Conservation (phyloP, 148 eudicot genomes). For the Camellia granthamiana region DNA sequence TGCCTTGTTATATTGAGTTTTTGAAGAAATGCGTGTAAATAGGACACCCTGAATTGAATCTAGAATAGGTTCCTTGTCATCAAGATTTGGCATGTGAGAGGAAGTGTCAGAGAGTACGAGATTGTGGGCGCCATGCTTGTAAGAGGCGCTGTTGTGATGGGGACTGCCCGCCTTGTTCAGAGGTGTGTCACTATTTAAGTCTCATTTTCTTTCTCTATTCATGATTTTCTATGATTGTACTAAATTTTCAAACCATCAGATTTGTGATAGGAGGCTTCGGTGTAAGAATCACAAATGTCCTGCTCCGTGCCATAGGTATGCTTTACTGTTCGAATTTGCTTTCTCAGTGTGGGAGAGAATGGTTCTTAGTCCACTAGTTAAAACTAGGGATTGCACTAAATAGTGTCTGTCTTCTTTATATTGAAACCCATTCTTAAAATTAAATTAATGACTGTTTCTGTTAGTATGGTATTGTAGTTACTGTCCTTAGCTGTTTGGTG, state of each 20-base stretch:
- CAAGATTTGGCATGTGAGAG: slow-evolving; percentile 95
- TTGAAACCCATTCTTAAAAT: neutral
- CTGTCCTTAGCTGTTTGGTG: neutral
- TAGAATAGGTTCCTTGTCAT: slow-evolving; percentile 93
- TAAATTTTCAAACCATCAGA: slow-evolving; percentile 37
- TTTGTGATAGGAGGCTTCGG: slow-evolving; percentile 91
- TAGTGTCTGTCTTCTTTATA: neutral
- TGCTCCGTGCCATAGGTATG: slow-evolving; percentile 94
- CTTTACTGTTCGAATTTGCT: neutral
- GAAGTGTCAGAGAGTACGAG: slow-evolving; percentile 75
- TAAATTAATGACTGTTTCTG: neutral
- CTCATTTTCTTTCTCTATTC: neutral
- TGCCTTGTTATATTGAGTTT: neutral
- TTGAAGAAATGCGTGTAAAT: slow-evolving; percentile 6
- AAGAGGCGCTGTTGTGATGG: slow-evolving; percentile 97
- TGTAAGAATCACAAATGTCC: slow-evolving; percentile 97
- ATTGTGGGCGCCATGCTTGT: slow-evolving; percentile 99
- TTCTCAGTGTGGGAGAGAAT: neutral
- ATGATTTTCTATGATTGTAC: slow-evolving; percentile 4
- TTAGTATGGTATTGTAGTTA: neutral
- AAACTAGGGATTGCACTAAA: neutral
- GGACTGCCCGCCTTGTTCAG: slow-evolving; percentile 91
- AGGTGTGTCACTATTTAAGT: slow-evolving; percentile 39
- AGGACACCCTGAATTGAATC: slow-evolving; percentile 27
- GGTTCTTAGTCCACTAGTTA: neutral